Evolutionary conservation across 805 yeast species (phyloP), one percentile per base, ranked within the genome.

Genomic region (Lipomyces starkeyi): DNA sequence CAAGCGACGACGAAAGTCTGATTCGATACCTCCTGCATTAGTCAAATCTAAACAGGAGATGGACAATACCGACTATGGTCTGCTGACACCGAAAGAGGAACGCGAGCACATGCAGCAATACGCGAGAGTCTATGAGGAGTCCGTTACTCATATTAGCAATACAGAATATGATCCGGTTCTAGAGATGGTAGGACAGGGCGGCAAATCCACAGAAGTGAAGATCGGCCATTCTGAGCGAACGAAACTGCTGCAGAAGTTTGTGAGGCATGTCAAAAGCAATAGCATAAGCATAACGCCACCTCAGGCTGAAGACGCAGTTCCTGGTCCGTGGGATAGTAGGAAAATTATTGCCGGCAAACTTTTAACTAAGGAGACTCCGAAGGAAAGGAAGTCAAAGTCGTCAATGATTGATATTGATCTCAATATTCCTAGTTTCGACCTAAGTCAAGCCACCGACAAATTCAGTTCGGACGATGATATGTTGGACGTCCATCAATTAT

Each of bases 101-200:
- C 32, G 53, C 6, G 49, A 64, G 20, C 61, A 56, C 17, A 68
- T 57, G n/a, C 55, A 13, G 25, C 32, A 57, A 22, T 62, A 37
- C 27, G 49, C 35, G 25, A 32, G 11, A 11, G 43, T 27, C 20
- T 37, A 47, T 11, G 32, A 29, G 27, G 22, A 37, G 11, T 37
- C 20, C 14, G 52, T 54, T 34, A 52, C 67, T 27, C 34, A 56
- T 25, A 40, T 59, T 25, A 4, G 20, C 32, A 32, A 52, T 17
- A 59, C 29, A 40, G 72, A 64, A 20, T 67, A 65, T 47, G 68
- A 69, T 47, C 70, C 70, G 17, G 62, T 67, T 3, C 34, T 54
- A 32, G 25, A 32, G 29, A 47, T 67, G n/a, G 32, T 47, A n/a
- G 47, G n/a, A 13, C 32, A n/a, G 20, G 34, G 8, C n/a, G 59